Percentiles rank a stretch among this genome's conserved stretches.
phyloP scores from a whole-genome alignment of 192 early-diverging fungal species.

The Coemansia sp. region DNA sequence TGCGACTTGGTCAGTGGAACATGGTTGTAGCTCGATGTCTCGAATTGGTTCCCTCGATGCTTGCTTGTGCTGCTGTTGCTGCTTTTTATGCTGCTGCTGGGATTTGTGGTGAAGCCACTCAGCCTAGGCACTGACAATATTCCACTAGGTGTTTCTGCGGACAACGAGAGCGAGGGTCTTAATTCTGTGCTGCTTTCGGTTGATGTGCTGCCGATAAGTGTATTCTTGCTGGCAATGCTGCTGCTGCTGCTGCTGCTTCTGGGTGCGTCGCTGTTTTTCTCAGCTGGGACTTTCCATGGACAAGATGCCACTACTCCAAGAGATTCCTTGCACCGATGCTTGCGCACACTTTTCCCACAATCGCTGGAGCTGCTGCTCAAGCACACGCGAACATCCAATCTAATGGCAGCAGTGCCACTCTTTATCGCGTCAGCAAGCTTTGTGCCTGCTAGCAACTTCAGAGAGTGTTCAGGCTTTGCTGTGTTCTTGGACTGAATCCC shows the following conservation, averaged over 20 bases:
- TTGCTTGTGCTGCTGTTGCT: background rate
- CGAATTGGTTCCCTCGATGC: background rate
- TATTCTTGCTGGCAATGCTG: conserved; percentile 26
- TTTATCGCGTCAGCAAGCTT: background rate
- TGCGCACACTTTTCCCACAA: background rate
- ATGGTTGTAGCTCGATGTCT: background rate
- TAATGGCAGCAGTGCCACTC: background rate
- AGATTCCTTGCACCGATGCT: background rate
- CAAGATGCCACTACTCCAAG: background rate
- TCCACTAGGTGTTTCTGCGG: background rate
- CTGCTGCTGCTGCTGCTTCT: conserved; percentile 11
- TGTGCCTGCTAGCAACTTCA: background rate
- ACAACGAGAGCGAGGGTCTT: background rate
- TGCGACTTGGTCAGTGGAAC: background rate
- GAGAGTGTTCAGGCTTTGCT: too few relatives aligned
- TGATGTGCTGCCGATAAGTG: conserved; percentile 18
- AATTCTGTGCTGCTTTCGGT: background rate
- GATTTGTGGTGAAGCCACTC: background rate
- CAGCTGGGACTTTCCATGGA: background rate
- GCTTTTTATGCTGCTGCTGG: background rate
- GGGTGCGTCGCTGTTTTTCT: background rate
- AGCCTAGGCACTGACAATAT: background rate
- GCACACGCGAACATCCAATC: background rate
- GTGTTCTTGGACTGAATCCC: too few relatives aligned
- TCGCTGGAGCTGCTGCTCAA: background rate